phyloP scores from a whole-genome alignment of 352 stramenopile species.

The Pythium periplocum region DNA sequence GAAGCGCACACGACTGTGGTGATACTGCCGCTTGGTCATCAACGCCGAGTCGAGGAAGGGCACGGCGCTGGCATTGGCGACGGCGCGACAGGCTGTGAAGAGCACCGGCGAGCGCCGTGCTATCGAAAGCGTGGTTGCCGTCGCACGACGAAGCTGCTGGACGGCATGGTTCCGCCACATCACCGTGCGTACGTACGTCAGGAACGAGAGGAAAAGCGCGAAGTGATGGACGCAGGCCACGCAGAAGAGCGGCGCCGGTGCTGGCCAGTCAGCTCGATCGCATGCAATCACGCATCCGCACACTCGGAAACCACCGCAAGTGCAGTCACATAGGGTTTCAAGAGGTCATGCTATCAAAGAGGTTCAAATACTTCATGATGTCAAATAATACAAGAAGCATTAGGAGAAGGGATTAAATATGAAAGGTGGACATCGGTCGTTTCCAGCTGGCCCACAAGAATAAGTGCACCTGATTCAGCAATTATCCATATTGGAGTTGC shows the following conservation, averaged over 20 bases:
- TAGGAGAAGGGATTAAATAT: too few species aligned
- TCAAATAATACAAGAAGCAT: too few species aligned
- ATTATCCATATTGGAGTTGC: too few species aligned
- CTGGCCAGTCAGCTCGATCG: too few species aligned
- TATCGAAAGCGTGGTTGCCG: constrained; percentile 2
- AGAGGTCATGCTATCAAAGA: neutral
- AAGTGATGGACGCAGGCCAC: neutral
- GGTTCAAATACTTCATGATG: too few species aligned
- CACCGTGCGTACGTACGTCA: constrained; percentile 6
- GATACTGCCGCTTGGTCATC: too few species aligned
- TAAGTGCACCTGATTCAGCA: too few species aligned
- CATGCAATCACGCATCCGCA: neutral
- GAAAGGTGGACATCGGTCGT: too few species aligned
- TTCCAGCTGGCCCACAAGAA: too few species aligned
- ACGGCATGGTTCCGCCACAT: constrained; percentile 25
- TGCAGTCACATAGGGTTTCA: neutral
- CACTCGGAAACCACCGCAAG: neutral
- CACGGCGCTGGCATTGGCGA: neutral
- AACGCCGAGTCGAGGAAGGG: neutral
- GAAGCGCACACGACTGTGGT: too few species aligned
- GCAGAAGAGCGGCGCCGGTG: neutral
- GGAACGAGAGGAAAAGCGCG: constrained; percentile 2
- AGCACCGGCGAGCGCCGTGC: too few species aligned
- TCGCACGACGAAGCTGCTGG: constrained; percentile 20
- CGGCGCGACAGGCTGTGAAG: neutral